A percentile compares a stretch with the other conserved stretches of the same genome.
These are phyloP conservation scores for Sonneratia alba DNA, from an alignment of 345 rosid species.

Conservation along the genomic window DNA sequence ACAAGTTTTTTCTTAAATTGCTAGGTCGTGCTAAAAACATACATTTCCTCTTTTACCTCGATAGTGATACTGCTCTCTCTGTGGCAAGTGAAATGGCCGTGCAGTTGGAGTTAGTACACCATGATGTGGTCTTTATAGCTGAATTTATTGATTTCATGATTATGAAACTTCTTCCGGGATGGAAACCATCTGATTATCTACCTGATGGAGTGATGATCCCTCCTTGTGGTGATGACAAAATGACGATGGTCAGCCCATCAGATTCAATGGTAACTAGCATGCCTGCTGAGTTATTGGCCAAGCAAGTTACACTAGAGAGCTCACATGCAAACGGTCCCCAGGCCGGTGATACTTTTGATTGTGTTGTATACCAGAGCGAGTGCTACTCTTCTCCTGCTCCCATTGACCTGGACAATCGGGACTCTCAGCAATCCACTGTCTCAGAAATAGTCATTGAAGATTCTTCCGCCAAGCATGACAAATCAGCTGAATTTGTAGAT, in stretches of 20 bases:
- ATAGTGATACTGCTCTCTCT: constrained; percentile 56
- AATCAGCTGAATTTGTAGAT: constrained; percentile 17
- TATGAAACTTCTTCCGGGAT: constrained; percentile 34
- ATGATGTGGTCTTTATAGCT: constrained; percentile 64
- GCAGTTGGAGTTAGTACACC: constrained; percentile 52
- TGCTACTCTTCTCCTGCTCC: constrained; percentile 19
- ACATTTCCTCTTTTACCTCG: constrained; percentile 59
- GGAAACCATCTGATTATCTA: constrained; percentile 30
- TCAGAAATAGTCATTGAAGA: constrained; percentile 29
- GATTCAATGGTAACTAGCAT: constrained; percentile 17
- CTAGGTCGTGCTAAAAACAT: constrained; percentile 51
- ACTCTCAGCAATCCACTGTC: constrained; percentile 27
- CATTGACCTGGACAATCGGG: constrained; percentile 25
- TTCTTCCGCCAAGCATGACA: constrained; percentile 17
- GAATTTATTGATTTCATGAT: constrained; percentile 60
- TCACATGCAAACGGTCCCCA: background rate
- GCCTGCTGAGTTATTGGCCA: constrained; percentile 13
- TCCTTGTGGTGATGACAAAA: constrained; percentile 12
- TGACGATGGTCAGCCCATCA: constrained; percentile 16
- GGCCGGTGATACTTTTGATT: constrained; percentile 4
- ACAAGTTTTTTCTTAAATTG: background rate
- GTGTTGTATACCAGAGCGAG: constrained; percentile 11
- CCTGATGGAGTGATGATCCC: constrained; percentile 18
- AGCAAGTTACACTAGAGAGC: constrained; percentile 12
- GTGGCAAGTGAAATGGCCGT: constrained; percentile 80